Percentiles rank a stretch among this genome's conserved stretches.
Evolutionary conservation across 2,329 filamentous ascomycete genomes (phyloP).

Genomic region (Gaeumannomyces sp.): DNA sequence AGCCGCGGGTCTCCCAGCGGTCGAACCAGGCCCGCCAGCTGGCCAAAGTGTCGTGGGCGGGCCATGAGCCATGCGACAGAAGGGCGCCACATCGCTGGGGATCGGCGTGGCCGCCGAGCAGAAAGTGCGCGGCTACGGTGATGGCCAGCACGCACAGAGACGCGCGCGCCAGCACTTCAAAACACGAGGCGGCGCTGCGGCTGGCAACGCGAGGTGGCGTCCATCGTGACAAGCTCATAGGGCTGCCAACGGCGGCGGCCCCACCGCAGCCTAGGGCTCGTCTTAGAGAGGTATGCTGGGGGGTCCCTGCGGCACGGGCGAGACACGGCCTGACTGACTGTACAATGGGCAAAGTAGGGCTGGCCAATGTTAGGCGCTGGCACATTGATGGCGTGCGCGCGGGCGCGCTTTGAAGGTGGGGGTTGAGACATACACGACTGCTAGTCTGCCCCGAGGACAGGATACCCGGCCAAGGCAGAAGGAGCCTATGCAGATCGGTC

Average conservation of each 20-base stretch:
- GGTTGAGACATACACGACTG: not conserved
- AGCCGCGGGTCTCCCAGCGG: constrained; percentile 55
- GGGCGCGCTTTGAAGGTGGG: not conserved
- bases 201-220: constrained; percentile 1
- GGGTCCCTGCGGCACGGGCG: no score
- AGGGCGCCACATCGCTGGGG: constrained; percentile 48
- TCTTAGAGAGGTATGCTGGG: no score
- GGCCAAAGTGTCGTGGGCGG: constrained; percentile 17
- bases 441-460: not conserved
- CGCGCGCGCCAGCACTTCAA: not conserved
- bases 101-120: constrained; percentile 25
- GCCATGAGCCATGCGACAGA: constrained; percentile 46
- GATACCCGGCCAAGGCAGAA: not conserved
- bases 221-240: constrained; percentile 7
- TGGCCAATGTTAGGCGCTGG: no score
- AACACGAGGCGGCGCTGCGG: not conserved
- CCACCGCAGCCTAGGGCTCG: no score
- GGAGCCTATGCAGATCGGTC: not conserved
- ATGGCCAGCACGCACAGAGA: constrained; percentile 1
- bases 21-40: constrained; percentile 24
- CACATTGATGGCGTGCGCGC: no score
- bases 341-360: no score
- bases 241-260: not conserved
- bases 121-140: constrained; percentile 5
- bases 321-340: no score